Base-by-base conservation (phyloP, 768 basidiomycete species). In the Rhizopogon vesiculosus region DNA sequence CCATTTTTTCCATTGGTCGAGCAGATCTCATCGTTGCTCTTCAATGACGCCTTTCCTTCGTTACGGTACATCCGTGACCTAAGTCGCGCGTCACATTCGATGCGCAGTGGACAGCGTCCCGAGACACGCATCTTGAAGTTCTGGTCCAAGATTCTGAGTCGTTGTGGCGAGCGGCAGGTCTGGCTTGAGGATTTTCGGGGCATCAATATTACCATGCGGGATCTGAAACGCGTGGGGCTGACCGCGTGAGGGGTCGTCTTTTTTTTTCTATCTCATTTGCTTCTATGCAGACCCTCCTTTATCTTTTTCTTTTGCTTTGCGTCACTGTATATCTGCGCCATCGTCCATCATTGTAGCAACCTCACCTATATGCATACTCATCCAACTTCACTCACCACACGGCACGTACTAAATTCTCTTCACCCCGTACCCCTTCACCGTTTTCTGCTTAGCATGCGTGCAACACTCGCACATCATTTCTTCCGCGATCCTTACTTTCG, bases 161-260 rank as follows among this genome's bases (percentile, higher is more conserved):
- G 76, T 56, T 87, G 86, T 67, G 70, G 74, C 46, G 75, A 73
- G 58, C 73, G 78, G 7, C 78, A 74, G 38, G 84, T 89, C 56
- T 83, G 80, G 77, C 67, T 89, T 50, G 85, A 89, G 70, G 84
- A 87, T 65, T 85, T 78, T 60, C 65, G 66, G 1, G 87, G 87
- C 16, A 71, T 80, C 18, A 85, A 85, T 64, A 73, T 87, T 56
- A 83, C 80, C 29, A 59, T 67, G 51, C 71, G 77, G 50, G 73
- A 74, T 48, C 67, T 78, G 10, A 69, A 68, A 49, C 70, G 76
- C 3, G 75, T 73, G 7, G 68, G 68, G 19, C 62, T 69, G 10
- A 58, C 63, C 29, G 49, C 45, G 15, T 65, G 38, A 59, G 29
- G 19, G 45, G n/a, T 35, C 18, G 15, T 39, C 50, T 15, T 8